phyloP scores from a whole-genome alignment of 768 basidiomycete genomes.

The Agrocybe praecox region DNA sequence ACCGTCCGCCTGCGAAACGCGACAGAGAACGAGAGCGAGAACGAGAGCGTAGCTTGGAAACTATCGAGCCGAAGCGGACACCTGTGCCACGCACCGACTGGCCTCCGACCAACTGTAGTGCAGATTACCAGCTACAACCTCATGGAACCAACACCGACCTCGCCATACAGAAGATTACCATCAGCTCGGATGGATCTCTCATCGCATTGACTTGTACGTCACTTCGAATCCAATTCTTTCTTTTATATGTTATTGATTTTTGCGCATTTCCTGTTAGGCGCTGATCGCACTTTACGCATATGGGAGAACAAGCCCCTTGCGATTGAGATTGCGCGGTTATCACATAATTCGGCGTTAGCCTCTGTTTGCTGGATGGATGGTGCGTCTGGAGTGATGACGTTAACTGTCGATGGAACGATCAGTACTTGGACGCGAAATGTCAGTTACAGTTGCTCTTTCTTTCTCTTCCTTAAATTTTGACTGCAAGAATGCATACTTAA shows the following conservation, averaged over 20 bases:
- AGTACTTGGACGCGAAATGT: constrained; percentile 58
- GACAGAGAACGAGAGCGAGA: neutral
- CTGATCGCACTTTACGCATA: constrained; percentile 64
- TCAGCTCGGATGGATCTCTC: constrained; percentile 54
- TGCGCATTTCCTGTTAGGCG: constrained; percentile 36
- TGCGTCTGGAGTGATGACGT: constrained; percentile 56
- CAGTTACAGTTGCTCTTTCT: neutral
- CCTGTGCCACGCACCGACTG: constrained; percentile 38
- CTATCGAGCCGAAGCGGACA: constrained; percentile 19
- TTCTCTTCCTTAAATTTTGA: neutral
- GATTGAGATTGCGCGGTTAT: constrained; percentile 57
- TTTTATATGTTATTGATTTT: constrained; percentile 2
- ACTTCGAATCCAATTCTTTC: neutral
- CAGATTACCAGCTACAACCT: constrained; percentile 41
- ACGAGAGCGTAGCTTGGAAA: constrained; percentile 24
- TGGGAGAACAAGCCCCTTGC: constrained; percentile 48
- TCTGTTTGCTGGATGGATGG: constrained; percentile 62
- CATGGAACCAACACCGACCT: constrained; percentile 44
- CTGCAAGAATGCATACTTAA: no score
- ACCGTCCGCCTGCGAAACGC: constrained; percentile 39
- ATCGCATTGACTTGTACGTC: constrained; percentile 62
- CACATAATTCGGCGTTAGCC: constrained; percentile 47
- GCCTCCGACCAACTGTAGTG: constrained; percentile 46
- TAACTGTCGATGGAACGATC: constrained; percentile 58
- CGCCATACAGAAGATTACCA: constrained; percentile 48